These are phyloP conservation scores for Pseudozyma flocculosa DNA, from an alignment of 1,284 basidiomycete genomes.

Conservation along the genomic window DNA sequence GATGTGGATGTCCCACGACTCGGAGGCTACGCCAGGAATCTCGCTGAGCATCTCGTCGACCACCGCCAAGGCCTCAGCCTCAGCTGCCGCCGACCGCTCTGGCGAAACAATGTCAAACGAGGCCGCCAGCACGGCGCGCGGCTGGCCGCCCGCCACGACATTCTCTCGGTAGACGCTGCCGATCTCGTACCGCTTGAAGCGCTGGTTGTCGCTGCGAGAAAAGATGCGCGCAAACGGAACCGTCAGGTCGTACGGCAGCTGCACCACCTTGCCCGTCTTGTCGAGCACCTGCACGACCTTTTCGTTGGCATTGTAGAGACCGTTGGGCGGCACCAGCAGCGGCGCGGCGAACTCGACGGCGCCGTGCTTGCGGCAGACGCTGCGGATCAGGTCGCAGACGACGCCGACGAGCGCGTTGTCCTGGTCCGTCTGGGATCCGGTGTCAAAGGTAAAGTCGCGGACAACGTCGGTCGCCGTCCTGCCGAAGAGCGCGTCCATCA, in stretches of 20 bases:
- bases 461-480: conserved; percentile 65
- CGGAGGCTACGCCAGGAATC: conserved; percentile 47
- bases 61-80: conserved; percentile 53
- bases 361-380: conserved; percentile 82
- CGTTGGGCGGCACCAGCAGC: conserved; percentile 71
- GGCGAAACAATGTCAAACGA: conserved; percentile 58
- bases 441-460: conserved; percentile 77
- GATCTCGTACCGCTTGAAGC: conserved; percentile 89
- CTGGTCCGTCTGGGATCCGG: conserved; percentile 68
- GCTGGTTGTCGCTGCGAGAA: conserved; percentile 69
- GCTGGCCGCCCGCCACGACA: conserved; percentile 57
- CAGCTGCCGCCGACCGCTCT: conserved; percentile 51
- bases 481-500: conserved; percentile 38
- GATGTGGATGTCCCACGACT: conserved; percentile 53
- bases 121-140: conserved; percentile 53
- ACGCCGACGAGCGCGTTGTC: conserved; percentile 74
- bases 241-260: conserved; percentile 60
- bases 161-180: conserved; percentile 57
- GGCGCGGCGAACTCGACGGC: conserved; percentile 83
- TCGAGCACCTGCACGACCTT: conserved; percentile 80
- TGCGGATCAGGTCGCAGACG: conserved; percentile 73
- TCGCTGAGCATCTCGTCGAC: conserved; percentile 53
- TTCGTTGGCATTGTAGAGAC: conserved; percentile 74
- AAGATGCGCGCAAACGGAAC: conserved; percentile 82
- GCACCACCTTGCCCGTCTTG: conserved; percentile 61